Base-by-base conservation (phyloP, 2,329 filamentous ascomycete species). In the Amesomyces nigricolor region DNA sequence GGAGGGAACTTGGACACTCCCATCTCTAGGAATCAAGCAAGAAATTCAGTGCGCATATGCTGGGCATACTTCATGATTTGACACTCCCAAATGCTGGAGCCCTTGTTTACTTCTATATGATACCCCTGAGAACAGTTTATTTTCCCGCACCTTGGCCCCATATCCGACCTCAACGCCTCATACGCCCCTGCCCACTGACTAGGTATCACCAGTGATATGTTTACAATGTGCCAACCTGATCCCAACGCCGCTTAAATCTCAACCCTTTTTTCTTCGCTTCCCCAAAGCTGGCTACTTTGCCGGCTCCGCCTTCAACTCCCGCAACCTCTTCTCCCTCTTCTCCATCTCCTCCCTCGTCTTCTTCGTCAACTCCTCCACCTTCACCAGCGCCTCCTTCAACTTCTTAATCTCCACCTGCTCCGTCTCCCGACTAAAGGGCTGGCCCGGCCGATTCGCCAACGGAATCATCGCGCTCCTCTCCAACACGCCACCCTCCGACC, bases 391-490 rank as follows among this genome's bases (percentile, higher is more conserved):
- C 57, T 85, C 85, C 60, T 75, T 76, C 45, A 86, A 72, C 65
- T 77, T 78, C 67, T 81, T 79, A 37, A 85, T 71, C 70, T 86
- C 83, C 6, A 80, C 71, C 61, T 79, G 76, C 72, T 88, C 88
- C 47, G 83, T 86, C 73, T 87, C 83, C 56, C 78, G 77, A 70
- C 85, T 88, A 67, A 89, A 91, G n/a, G 83, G 85, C 66, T 86
- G 86, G 35, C 79, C 85, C 2, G 84, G 82, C 8, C 81, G 77
- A 65, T 82, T 86, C 47, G 75, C 77, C 54, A 83, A 76, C 4
- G 89, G 89, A 59, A 95, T 83, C 75, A 90, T 84, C 54, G 88
- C 88, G 48, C 85, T 88, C 57, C 85, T 80, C 62, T 86, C 81
- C 62, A 82, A 79, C 47, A 83, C 75, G 53, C 80, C 77, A 62